Base-by-base conservation (phyloP, 2,329 filamentous ascomycete species). In the Cladosporium sp. region DNA sequence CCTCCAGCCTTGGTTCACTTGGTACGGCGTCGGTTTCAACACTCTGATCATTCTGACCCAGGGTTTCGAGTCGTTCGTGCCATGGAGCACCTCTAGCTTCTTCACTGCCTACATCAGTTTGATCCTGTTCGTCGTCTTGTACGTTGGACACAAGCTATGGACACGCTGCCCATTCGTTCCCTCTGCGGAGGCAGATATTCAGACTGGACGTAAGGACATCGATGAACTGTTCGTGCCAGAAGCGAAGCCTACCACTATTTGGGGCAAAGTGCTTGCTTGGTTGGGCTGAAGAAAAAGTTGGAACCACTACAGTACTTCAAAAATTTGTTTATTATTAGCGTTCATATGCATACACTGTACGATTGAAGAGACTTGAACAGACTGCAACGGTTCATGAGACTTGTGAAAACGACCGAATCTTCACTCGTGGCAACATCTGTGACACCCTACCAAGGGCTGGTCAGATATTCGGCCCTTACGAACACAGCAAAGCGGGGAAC, bases 81-180 rank as follows among this genome's bases (percentile, higher is more conserved):
- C 81, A 4, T 93, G 88, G 89, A 80, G 84, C 60, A 69, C 88
- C 0, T 81, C 86, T 6, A 84, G 82, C 6, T 94, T 93, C 70
- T 72, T 93, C 28, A 90, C 91, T 72, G 77, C 74, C 3, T 92
- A 92, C 72, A 84, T 86, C 51, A 90, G 90, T 80, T 82, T 92
- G 52, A 82, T 82, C 5, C 74, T 91, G 1, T 90, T 89, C 68
- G 88, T 88, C 0, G 64, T 86, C 0, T 74, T 93, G 2, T 92
- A 84, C 69, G 42, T 87, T 3, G 84, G 82, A 5, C 93, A 88
- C 86, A 94, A 93, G 72, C 34, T 89, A 60, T 75, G 86, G 15
- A 78, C 82, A 47, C 66, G 72, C 58, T 72, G 70, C 49, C 69
- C 69, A 37, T 74, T 79, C 47, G 68, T 79, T 61, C 72, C 70